A percentile compares a stretch with the other conserved stretches of the same genome.
These are phyloP conservation scores for Solanum rostratum DNA, from an alignment of 257 asterid genomes.

Conservation along the genomic window DNA sequence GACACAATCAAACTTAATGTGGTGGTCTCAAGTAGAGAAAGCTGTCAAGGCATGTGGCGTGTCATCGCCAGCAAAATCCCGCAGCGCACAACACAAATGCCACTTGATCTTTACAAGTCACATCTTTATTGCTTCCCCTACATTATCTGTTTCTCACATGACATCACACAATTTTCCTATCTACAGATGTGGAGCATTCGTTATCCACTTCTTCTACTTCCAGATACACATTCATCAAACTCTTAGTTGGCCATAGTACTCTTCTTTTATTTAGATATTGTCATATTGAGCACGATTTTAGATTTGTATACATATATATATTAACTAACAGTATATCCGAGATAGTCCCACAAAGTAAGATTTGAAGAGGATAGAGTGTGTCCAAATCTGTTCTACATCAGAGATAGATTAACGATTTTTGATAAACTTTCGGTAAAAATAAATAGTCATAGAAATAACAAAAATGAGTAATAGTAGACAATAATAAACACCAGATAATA, in stretches of 20 bases:
- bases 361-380: too few species aligned
- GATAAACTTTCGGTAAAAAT: too few species aligned
- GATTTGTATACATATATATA: too few species aligned
- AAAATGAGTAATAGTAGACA: too few species aligned
- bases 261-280: not conserved
- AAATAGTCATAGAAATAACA: too few species aligned
- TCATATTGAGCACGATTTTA: not conserved
- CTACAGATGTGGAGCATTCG: not conserved
- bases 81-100: not conserved
- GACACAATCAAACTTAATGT: not conserved
- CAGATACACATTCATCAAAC: not conserved
- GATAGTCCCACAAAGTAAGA: too few species aligned
- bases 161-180: not conserved
- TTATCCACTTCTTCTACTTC: not conserved
- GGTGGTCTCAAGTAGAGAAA: not conserved
- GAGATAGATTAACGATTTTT: too few species aligned
- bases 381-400: too few species aligned
- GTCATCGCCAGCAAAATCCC: not conserved
- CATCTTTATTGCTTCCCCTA: not conserved
- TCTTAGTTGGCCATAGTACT: not conserved
- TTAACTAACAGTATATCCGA: too few species aligned
- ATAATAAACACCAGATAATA: too few species aligned
- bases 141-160: slow-evolving; percentile 1
- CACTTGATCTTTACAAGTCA: not conserved
- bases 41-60: not conserved